Conservation (phyloP, 345 rosid species). For the Cardamine resedifolia region DNA sequence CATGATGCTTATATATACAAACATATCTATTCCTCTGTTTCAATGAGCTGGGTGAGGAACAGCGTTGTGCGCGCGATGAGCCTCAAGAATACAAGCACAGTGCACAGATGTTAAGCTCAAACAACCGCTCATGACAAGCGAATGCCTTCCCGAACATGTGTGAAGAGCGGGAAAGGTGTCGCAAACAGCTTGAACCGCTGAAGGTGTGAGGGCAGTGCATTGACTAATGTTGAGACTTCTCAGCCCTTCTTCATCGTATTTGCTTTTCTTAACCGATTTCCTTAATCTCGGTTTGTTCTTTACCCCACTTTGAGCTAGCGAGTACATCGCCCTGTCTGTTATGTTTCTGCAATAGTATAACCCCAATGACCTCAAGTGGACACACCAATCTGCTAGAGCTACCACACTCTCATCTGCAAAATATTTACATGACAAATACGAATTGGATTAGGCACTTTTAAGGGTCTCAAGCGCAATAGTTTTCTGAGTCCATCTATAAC, state of each 20-base stretch:
- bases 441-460: neutral
- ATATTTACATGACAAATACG: neutral
- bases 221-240: slow-evolving; percentile 94
- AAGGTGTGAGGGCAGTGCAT: slow-evolving; percentile 92
- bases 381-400: slow-evolving; percentile 80
- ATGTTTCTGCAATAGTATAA: slow-evolving; percentile 90
- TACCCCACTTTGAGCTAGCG: slow-evolving; percentile 66
- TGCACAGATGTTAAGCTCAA: slow-evolving; percentile 84
- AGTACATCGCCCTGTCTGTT: slow-evolving; percentile 85
- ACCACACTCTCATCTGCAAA: slow-evolving; percentile 83
- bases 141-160: slow-evolving; percentile 93
- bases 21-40: slow-evolving; percentile 7
- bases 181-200: slow-evolving; percentile 90
- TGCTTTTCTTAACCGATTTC: slow-evolving; percentile 54
- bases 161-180: slow-evolving; percentile 95
- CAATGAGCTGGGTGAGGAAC: slow-evolving; percentile 61
- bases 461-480: neutral
- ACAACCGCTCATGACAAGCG: slow-evolving; percentile 97
- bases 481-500: neutral
- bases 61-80: slow-evolving; percentile 60
- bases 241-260: slow-evolving; percentile 70
- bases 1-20: slow-evolving; percentile 23
- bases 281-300: slow-evolving; percentile 62
- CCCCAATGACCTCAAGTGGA: slow-evolving; percentile 71
- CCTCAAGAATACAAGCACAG: slow-evolving; percentile 78